Conservation (phyloP, 2,329 filamentous ascomycete species). For the Aspergillus thermomutatus region DNA sequence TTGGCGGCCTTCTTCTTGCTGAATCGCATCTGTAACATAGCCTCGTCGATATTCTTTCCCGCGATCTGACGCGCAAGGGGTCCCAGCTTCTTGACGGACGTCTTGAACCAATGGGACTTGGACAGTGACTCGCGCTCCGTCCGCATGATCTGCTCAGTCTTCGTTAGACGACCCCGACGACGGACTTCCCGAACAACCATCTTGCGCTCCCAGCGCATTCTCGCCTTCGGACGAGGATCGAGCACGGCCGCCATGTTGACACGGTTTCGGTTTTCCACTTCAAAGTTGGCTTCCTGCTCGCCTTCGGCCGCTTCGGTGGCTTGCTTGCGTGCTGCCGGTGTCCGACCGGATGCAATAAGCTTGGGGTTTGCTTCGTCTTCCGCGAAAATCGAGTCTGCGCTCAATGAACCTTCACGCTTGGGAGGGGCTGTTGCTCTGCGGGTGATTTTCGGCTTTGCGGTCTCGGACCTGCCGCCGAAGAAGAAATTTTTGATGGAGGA, state of each 20-base stretch:
- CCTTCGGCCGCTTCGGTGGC: constrained; percentile 12
- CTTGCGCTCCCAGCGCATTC: constrained; percentile 75
- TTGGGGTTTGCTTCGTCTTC: constrained; percentile 31
- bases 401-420: constrained; percentile 35
- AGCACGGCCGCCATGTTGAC: constrained; percentile 60
- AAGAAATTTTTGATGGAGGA: constrained; percentile 36
- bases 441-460: constrained; percentile 26
- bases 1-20: constrained; percentile 88
- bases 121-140: constrained; percentile 57
- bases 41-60: constrained; percentile 91
- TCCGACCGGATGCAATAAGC: constrained; percentile 23
- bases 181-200: constrained; percentile 76
- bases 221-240: constrained; percentile 70
- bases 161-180: constrained; percentile 63
- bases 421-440: constrained; percentile 26
- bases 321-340: constrained; percentile 22
- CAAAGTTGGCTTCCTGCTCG: constrained; percentile 8
- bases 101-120: constrained; percentile 73
- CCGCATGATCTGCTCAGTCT: constrained; percentile 64
- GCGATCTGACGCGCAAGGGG: constrained; percentile 82
- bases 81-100: constrained; percentile 86
- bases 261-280: constrained; percentile 41
- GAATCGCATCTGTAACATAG: constrained; percentile 91
- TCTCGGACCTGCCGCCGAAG: constrained; percentile 22
- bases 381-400: constrained; percentile 41